Base-by-base conservation (phyloP, 1,139 yeast genomes). In the Yamadazyma epiphylla region DNA sequence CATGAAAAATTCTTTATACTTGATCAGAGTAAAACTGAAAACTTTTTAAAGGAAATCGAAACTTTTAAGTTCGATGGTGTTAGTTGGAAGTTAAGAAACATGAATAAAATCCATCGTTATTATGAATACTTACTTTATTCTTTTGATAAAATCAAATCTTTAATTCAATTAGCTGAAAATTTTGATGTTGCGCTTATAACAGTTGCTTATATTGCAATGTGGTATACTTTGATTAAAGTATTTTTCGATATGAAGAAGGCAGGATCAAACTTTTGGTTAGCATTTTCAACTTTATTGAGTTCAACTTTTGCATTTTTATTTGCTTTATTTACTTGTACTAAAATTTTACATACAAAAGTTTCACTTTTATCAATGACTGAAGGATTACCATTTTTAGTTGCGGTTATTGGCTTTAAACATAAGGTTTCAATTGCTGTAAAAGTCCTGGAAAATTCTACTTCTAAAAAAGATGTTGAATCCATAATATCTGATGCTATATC, bases 371-470 rank as follows among this genome's bases (percentile, higher is more conserved):
- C 88, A 38, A 68, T 91, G 45, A 77, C 91, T 32, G 97, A 91
- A 64, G 97, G 97, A 9, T 64, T 91, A 29, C 98, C 98, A 15
- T 91, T 91, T 58, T 70, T 91, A 48, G 95, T 89, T 13, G 91
- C 95, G 15, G 81, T 89, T 7, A 78, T 91, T 49, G 98, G 98
- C 1, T 91, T 91, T 60, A 89, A 88, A 51, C 87, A 86, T 55
- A 88, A 91, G 51, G 76, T 87, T 16, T 70, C 80, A 17, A 72
- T 89, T 43, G 85, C 96, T 1, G 69, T 80, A 17, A 71, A 77
- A 30, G 80, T 83, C 22, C 57, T 80, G 49, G 55, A 58, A 33
- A 65, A 65, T 32, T 59, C 69, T 28, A 42, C 58, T 10, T 48
- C 64, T 4, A 51, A 55, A 26, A 48, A 50, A 24, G 76, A 72